These are phyloP conservation scores for Trichoderma breve DNA, from an alignment of 2,329 filamentous ascomycete species.

Conservation along the genomic window DNA sequence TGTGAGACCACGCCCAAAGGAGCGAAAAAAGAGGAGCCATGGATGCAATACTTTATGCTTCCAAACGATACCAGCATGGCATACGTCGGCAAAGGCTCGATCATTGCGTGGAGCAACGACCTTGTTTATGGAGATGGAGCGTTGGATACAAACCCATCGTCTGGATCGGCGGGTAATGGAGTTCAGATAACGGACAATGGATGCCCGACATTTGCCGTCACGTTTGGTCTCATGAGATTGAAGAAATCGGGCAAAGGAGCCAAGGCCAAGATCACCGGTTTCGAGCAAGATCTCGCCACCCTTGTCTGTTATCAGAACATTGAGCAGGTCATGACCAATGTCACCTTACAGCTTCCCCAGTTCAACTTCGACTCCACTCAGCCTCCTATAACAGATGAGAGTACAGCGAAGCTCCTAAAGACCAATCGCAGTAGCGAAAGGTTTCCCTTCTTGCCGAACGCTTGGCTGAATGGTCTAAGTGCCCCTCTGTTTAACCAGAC, in stretches of 20 bases:
- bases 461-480: not conserved
- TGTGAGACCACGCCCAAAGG: not conserved
- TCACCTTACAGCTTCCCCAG: slow-evolving; percentile 1
- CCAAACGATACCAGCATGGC: slow-evolving; percentile 15
- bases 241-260: slow-evolving; percentile 1
- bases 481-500: not conserved
- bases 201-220: slow-evolving; percentile 8
- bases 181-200: not conserved
- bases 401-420: not conserved
- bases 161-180: not conserved
- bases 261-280: not conserved
- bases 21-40: not conserved
- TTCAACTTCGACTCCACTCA: not conserved
- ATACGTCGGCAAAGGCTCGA: not conserved
- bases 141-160: not conserved
- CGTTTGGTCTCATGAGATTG: not conserved
- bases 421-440: not conserved
- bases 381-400: not conserved
- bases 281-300: slow-evolving; percentile 10
- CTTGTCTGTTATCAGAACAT: slow-evolving; percentile 16
- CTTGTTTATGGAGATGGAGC: not conserved
- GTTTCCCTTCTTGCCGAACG: not conserved
- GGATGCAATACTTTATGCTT: slow-evolving; percentile 15
- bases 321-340: slow-evolving; percentile 4
- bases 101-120: not conserved